Evolutionary conservation across 768 basidiomycete genomes (phyloP).

Genomic region (Mrakia frigida): DNA sequence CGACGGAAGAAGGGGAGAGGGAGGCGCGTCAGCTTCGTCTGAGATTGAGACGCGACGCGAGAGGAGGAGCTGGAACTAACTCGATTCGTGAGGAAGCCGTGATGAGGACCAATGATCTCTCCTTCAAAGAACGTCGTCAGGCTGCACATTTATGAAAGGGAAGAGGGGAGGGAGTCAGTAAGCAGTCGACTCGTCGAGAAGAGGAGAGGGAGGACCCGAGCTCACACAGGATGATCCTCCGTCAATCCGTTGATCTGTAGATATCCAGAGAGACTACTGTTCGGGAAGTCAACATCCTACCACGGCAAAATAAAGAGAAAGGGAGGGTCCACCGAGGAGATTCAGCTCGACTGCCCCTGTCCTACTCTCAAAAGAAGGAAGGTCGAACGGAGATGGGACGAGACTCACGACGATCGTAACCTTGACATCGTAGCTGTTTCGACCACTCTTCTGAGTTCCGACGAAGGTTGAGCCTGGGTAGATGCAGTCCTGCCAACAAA

Average conservation of each 20-base stretch:
- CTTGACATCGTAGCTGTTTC: slow-evolving; percentile 89
- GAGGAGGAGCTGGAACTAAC: slow-evolving; percentile 56
- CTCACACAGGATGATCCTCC: slow-evolving; percentile 76
- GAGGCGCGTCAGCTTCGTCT: background rate
- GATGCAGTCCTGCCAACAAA: slow-evolving; percentile 22
- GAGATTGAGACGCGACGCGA: background rate
- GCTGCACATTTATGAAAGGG: slow-evolving; percentile 15
- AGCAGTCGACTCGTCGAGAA: background rate
- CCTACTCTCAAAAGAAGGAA: no score
- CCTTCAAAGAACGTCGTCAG: slow-evolving; percentile 96
- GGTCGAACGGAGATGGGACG: no score
- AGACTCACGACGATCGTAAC: slow-evolving; percentile 73
- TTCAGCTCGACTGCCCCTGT: background rate
- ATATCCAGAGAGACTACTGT: slow-evolving; percentile 83
- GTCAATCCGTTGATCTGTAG: slow-evolving; percentile 88
- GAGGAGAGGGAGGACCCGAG: no score
- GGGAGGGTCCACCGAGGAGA: background rate
- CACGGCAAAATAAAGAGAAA: background rate
- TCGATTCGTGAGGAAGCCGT: slow-evolving; percentile 79
- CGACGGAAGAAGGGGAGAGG: background rate
- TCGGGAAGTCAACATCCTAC: slow-evolving; percentile 82
- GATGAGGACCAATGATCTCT: slow-evolving; percentile 83
- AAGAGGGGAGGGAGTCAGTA: no score
- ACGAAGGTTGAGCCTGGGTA: slow-evolving; percentile 84
- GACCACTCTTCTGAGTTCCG: slow-evolving; percentile 89